Evolutionary conservation across 176 grass and related monocot species (phyloP), one percentile per base, ranked within the genome.

Genomic region (Musa acuminata): DNA sequence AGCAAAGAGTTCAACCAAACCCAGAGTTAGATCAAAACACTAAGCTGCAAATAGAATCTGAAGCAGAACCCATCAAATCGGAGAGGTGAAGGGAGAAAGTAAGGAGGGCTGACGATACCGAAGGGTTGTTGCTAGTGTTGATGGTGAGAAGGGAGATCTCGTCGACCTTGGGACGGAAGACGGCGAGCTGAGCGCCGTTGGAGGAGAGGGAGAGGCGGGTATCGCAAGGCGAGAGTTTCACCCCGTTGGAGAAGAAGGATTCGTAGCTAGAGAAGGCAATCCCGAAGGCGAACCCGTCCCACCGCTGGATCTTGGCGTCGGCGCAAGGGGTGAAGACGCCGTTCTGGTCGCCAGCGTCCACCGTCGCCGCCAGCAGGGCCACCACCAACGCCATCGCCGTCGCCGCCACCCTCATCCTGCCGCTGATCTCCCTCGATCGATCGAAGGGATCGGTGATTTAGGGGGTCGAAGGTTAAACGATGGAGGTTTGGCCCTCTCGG

Each of bases 101-200:
- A 17, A 57, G 17, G 17, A 23, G n/a, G n/a, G n/a, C 9, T 2
- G n/a, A 20, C 8, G 59, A 19, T 63, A 63, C 63, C 63, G 2
- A 27, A 21, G 23, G 20, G 63, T 25, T 65, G 63, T 11, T 13
- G 58, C 89, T 87, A 79, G 81, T 49, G 80, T 96, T 90, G 79
- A 92, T 60, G 80, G 89, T 96, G 73, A 96, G 89, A 20, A 92
- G 84, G 26, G 89, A 96, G 79, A 96, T 96, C 83, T 96, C 93
- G 70, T 96, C 89, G 79, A 96, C 80, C 58, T 82, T 85, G 24
- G 93, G 93, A 69, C 93, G 93, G 81, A 84, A 96, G 20, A 87
- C 9, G 6, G 87, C 87, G 72, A 96, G 35, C 67, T 81, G 64
- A 0, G 89, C 71, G 69, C 78, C 26, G n/a, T 35, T 53, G 20